These are phyloP conservation scores for Ustilago xerochloae DNA, from an alignment of 1,284 basidiomycete genomes.

Conservation along the genomic window DNA sequence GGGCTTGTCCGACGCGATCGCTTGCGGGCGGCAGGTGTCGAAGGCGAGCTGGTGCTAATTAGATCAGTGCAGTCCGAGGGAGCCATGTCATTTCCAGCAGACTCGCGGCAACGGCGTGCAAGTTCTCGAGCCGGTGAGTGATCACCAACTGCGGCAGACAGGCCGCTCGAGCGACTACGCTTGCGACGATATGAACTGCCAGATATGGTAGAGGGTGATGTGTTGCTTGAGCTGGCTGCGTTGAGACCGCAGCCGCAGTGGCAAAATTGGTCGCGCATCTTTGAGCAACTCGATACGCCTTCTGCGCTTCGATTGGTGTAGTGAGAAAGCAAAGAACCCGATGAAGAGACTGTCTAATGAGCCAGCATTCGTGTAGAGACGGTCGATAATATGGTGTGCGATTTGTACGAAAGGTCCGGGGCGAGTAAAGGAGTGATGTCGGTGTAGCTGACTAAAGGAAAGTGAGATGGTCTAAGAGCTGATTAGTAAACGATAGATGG, in stretches of 20 bases:
- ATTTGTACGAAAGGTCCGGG: neutral
- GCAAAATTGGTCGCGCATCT: conserved; percentile 24
- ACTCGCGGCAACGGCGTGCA: too few relatives aligned
- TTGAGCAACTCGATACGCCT: neutral
- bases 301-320: neutral
- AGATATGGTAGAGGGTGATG: neutral
- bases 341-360: neutral
- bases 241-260: conserved; percentile 27
- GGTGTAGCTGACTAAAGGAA: neutral
- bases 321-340: neutral
- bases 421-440: neutral
- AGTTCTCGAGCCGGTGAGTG: too few relatives aligned
- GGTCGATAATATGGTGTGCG: neutral
- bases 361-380: neutral
- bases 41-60: too few relatives aligned
- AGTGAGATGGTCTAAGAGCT: neutral
- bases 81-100: too few relatives aligned
- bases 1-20: neutral
- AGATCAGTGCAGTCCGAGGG: too few relatives aligned
- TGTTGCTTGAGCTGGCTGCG: conserved; percentile 30
- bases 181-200: neutral
- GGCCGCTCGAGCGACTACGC: neutral
- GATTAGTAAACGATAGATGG: too few relatives aligned
- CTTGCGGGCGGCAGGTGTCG: neutral
- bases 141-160: too few relatives aligned